phyloP scores from a whole-genome alignment of 1,139 yeast genomes.

The Pichia sp. region DNA sequence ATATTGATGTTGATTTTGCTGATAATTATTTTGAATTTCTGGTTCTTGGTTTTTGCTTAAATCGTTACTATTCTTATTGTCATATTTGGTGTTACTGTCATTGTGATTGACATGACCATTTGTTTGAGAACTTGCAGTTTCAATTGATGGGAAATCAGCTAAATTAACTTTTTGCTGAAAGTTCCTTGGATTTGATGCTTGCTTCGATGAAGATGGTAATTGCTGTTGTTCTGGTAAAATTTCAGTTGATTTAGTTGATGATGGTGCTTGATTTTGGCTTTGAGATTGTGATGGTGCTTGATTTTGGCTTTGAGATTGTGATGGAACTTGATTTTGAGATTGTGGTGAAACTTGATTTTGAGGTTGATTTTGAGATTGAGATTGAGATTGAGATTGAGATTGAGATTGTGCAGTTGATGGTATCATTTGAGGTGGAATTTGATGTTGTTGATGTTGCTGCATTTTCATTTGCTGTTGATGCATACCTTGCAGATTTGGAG shows the following conservation, averaged over 20 bases:
- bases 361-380: too few species aligned
- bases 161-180: slow-evolving; percentile 7
- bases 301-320: slow-evolving; percentile 16
- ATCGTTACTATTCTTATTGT: slow-evolving; percentile 1
- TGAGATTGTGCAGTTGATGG: slow-evolving; percentile 26
- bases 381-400: slow-evolving; percentile 19
- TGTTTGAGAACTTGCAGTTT: slow-evolving; percentile 13
- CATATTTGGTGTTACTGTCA: background rate
- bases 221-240: background rate
- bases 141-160: slow-evolving; percentile 16
- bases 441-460: slow-evolving; percentile 26
- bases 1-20: background rate
- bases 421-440: slow-evolving; percentile 24
- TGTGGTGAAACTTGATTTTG: slow-evolving; percentile 4
- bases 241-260: slow-evolving; percentile 3
- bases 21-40: background rate
- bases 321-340: background rate
- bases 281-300: slow-evolving; percentile 3
- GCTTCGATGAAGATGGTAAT: slow-evolving; percentile 5
- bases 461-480: slow-evolving; percentile 26
- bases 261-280: slow-evolving; percentile 1
- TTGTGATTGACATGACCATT: slow-evolving; percentile 18
- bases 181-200: slow-evolving; percentile 2
- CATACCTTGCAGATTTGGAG: slow-evolving; percentile 15
- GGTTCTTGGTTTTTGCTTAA: background rate